phyloP scores from a whole-genome alignment of 495 filamentous ascomycete genomes.

The Aspergillus heteromorphus region DNA sequence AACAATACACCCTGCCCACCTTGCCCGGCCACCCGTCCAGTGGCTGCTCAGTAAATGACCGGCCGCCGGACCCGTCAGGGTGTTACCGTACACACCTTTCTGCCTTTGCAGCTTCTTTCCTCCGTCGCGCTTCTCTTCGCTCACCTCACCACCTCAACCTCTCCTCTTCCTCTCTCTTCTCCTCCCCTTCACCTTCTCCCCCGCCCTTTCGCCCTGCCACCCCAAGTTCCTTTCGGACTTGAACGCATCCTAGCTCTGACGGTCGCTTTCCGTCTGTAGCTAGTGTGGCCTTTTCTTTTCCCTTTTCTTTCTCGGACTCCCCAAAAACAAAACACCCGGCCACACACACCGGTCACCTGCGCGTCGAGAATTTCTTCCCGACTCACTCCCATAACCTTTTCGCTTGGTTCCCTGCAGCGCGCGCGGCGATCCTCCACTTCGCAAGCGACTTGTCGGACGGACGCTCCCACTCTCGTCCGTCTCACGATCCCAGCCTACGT shows the following conservation, averaged over 20 bases:
- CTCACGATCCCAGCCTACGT: not conserved
- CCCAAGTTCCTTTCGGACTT: slow-evolving; percentile 7
- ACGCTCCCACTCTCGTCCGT: not conserved
- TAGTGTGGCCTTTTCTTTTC: slow-evolving; percentile 9
- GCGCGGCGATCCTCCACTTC: not conserved
- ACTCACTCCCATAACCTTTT: not conserved
- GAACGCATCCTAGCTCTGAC: slow-evolving; percentile 13
- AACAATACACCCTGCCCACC: not conserved
- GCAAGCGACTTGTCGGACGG: no score
- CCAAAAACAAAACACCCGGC: slow-evolving; percentile 17
- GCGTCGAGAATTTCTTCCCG: slow-evolving; percentile 7
- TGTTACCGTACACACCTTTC: slow-evolving; percentile 1
- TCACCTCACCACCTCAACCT: not conserved
- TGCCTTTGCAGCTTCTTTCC: slow-evolving; percentile 10
- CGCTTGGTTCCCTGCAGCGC: not conserved
- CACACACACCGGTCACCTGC: slow-evolving; percentile 1
- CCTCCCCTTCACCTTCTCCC: slow-evolving; percentile 23
- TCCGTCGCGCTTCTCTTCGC: slow-evolving; percentile 21
- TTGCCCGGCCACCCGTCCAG: not conserved
- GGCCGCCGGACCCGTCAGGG: not conserved
- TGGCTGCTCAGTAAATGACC: not conserved
- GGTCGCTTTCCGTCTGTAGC: slow-evolving; percentile 14
- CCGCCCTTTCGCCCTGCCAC: not conserved
- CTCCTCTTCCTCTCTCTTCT: slow-evolving; percentile 16
- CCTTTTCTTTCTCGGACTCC: not conserved